A percentile compares a stretch with the other conserved stretches of the same genome.
Conservation (phyloP, 768 basidiomycete genomes). For the Leucogyrophana mollusca region DNA sequence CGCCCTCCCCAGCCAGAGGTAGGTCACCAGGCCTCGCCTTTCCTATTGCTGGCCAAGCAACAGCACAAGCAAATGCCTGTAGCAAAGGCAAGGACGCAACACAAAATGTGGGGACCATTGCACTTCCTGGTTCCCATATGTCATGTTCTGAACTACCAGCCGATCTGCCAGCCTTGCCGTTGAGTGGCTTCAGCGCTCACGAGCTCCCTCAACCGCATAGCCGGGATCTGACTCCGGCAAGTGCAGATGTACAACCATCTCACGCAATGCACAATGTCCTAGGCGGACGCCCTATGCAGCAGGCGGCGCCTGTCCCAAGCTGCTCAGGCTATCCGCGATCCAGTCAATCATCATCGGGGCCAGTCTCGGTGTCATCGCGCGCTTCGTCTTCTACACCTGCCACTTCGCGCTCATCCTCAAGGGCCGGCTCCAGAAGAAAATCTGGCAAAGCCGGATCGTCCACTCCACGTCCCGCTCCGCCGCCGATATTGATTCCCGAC, state of each 20-base stretch:
- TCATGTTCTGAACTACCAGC: conserved; percentile 82
- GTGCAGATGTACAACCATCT: neutral
- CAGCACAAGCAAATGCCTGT: neutral
- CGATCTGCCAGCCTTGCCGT: conserved; percentile 72
- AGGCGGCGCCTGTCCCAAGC: no score
- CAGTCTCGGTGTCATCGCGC: no score
- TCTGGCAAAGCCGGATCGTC: conserved; percentile 34
- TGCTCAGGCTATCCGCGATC: no score
- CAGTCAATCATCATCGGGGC: no score
- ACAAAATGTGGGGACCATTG: conserved; percentile 97
- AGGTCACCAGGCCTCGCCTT: conserved; percentile 65
- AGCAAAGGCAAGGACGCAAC: conserved; percentile 26
- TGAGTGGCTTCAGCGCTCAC: conserved; percentile 36
- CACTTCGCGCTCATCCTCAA: conserved; percentile 2
- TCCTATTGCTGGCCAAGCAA: conserved; percentile 19
- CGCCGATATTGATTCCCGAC: conserved; percentile 62
- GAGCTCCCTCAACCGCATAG: conserved; percentile 32
- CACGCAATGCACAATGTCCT: neutral
- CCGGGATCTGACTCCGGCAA: neutral
- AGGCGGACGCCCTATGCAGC: neutral
- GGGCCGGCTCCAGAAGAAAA: conserved; percentile 27
- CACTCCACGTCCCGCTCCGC: conserved; percentile 47
- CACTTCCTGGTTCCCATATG: conserved; percentile 93
- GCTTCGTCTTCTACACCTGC: conserved; percentile 4
- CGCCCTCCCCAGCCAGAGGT: conserved; percentile 70